phyloP scores from a whole-genome alignment of 2,329 filamentous ascomycete species.

The Monilinia laxa region DNA sequence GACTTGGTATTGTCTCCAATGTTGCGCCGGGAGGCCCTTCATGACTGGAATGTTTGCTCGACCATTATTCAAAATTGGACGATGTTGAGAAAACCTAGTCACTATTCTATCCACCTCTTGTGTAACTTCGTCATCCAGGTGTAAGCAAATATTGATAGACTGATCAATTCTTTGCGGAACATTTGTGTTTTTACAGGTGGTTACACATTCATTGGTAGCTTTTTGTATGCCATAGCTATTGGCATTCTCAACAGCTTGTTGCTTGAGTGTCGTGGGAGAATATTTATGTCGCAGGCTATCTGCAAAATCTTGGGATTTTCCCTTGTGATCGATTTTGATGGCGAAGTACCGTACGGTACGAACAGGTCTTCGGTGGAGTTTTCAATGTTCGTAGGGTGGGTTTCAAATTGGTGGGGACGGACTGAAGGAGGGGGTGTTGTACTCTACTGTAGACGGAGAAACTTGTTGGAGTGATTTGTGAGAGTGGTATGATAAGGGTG shows the following conservation, averaged over 20 bases:
- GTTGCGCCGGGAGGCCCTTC: constrained; percentile 12
- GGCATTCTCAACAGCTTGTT: not conserved
- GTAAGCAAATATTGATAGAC: constrained; percentile 6
- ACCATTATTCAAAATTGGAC: constrained; percentile 4
- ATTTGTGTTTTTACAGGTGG: not conserved
- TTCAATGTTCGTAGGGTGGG: no score
- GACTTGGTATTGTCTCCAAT: constrained; percentile 20
- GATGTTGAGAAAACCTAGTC: not conserved
- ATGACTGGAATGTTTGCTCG: constrained; percentile 10
- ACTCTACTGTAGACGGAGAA: no score
- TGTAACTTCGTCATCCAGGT: not conserved
- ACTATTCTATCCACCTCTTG: constrained; percentile 11
- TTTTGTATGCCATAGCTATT: not conserved
- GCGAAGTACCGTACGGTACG: no score
- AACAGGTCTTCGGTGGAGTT: no score
- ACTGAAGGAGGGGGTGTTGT: no score
- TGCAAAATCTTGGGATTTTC: not conserved
- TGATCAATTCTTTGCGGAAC: not conserved
- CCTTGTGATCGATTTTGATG: not conserved
- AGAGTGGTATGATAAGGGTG: no score
- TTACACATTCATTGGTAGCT: not conserved
- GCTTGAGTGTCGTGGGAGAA: not conserved
- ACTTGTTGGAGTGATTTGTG: no score
- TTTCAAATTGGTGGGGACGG: no score
- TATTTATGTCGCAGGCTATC: not conserved